phyloP scores from a whole-genome alignment of 2,329 filamentous ascomycete genomes.

The Coccinonectria pachysandricola region DNA sequence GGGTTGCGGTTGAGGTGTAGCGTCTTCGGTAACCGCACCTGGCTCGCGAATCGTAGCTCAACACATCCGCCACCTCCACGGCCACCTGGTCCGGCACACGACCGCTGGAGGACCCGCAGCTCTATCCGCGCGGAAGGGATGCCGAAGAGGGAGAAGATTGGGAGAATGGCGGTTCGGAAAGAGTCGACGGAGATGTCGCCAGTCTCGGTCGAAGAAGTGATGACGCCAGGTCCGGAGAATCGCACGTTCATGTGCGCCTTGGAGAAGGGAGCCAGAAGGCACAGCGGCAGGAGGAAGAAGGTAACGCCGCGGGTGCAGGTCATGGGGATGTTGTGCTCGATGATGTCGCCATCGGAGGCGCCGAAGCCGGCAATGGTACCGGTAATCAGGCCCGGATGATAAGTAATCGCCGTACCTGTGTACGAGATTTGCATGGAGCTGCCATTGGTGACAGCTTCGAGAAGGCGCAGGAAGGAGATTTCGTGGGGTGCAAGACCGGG shows the following conservation, averaged over 20 bases:
- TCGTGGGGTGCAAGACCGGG: constrained; percentile 88
- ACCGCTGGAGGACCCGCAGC: constrained; percentile 68
- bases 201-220: constrained; percentile 72
- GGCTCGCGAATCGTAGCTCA: constrained; percentile 87
- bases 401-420: constrained; percentile 87
- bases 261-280: constrained; percentile 83
- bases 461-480: constrained; percentile 87
- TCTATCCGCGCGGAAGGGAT: constrained; percentile 74
- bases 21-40: constrained; percentile 88
- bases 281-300: constrained; percentile 86
- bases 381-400: constrained; percentile 84
- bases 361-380: constrained; percentile 70
- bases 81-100: constrained; percentile 65
- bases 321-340: constrained; percentile 70
- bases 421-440: constrained; percentile 91
- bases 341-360: constrained; percentile 58
- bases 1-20: constrained; percentile 75
- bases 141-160: constrained; percentile 81
- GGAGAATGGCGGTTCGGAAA: constrained; percentile 84
- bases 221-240: constrained; percentile 83
- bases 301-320: constrained; percentile 72
- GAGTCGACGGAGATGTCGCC: constrained; percentile 89
- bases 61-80: constrained; percentile 81
- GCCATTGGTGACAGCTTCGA: constrained; percentile 93
- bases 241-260: constrained; percentile 85